These are phyloP conservation scores for Parsonsia alboflavescens DNA, from an alignment of 257 asterid species.

Conservation along the genomic window DNA sequence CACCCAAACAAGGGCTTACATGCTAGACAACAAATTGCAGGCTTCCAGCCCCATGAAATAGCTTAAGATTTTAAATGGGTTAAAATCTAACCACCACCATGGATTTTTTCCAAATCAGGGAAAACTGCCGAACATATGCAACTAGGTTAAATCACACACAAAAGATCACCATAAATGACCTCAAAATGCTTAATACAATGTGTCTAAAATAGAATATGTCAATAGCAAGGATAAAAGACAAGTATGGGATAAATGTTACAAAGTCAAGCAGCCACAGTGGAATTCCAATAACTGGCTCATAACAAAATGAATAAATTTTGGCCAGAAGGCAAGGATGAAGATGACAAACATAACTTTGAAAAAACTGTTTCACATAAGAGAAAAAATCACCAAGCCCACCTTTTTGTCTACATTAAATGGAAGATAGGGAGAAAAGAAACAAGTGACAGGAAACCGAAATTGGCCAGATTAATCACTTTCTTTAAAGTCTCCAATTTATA, in stretches of 20 bases:
- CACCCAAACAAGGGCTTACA: no score
- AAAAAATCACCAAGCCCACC: background rate
- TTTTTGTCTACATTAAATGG: background rate
- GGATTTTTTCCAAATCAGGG: no score
- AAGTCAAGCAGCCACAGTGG: background rate
- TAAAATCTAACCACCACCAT: no score
- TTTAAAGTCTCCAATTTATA: background rate
- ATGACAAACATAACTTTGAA: no score
- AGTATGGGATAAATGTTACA: background rate
- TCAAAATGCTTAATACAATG: background rate
- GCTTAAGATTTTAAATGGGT: no score
- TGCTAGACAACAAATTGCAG: no score
- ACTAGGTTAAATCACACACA: no score
- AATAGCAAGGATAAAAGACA: background rate
- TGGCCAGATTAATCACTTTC: background rate
- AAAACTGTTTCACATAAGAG: no score
- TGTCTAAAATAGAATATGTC: background rate
- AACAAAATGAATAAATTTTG: background rate
- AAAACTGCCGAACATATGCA: no score
- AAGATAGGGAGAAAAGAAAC: background rate
- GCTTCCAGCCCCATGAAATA: no score
- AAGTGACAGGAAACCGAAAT: background rate
- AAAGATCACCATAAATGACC: background rate
- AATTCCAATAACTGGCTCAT: background rate
- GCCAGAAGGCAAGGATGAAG: no score